Base-by-base conservation (phyloP, 2,329 filamentous ascomycete genomes). In the Nannizzia gypsea region DNA sequence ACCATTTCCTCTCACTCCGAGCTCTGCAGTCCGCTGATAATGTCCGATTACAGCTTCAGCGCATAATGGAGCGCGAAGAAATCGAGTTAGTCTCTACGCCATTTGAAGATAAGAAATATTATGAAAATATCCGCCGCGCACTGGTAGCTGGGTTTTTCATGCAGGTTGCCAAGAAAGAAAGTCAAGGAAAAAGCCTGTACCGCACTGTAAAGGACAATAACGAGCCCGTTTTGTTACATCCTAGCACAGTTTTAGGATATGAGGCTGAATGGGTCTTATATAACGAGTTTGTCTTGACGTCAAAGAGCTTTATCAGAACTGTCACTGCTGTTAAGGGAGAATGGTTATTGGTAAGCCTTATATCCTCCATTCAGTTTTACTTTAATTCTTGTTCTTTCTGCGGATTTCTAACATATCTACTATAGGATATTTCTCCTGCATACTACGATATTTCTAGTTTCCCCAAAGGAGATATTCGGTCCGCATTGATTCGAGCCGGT, bases 191-290 rank as follows among this genome's bases (percentile, higher is more conserved):
- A 80, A 75, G 66, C 63, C 83, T 89, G 46, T 99, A 99, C 76
- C 85, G 86, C 64, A 99, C 93, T 1, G 87, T 99, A 72, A 99
- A 97, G 78, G 95, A 99, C 70, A 66, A 66, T 60, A 88, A 96
- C 69, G 92, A 97, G 76, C 87, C 83, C 54, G 93, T 99, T 52
- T 80, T 96, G 67, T 81, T 99, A 62, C 93, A 99, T 75, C 93
- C 93, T 1, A 93, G 89, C 65, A 96, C 91, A 0, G 91, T 96
- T 34, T 80, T 99, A 22, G 83, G 85, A 57, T 86, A 90, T 61
- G 91, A 96, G 61, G 89, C 86, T 66, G 93, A 99, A 66, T 99
- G 93, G 93, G 89, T 99, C 26, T 78, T 99, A 26, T 99, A 99
- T 76, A 96, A 97, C 69, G 95, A 99, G 71, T 99, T 97, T 70